These are phyloP conservation scores for Sphaerulina musiva DNA, from an alignment of 2,329 filamentous ascomycete species.

Conservation along the genomic window DNA sequence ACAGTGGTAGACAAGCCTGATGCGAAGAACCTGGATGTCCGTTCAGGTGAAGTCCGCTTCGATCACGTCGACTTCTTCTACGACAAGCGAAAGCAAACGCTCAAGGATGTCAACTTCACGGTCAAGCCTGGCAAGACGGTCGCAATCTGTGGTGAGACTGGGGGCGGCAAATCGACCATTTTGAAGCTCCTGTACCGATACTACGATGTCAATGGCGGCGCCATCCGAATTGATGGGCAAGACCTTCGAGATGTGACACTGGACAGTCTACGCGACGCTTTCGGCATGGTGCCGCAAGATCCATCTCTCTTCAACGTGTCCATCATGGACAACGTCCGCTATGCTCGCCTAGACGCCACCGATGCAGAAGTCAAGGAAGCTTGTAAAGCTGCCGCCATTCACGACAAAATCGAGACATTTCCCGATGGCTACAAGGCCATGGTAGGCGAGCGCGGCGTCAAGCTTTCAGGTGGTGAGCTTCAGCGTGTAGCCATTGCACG, in stretches of 20 bases:
- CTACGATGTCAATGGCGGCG: conserved; percentile 52
- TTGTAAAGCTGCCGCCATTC: conserved; percentile 56
- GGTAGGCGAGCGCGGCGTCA: conserved; percentile 71
- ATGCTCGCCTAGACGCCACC: conserved; percentile 55
- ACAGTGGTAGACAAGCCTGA: conserved; percentile 46
- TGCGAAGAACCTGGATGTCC: conserved; percentile 42
- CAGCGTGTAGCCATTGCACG: conserved; percentile 72
- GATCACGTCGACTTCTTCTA: conserved; percentile 52
- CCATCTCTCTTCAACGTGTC: conserved; percentile 58
- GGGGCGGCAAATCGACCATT: conserved; percentile 57
- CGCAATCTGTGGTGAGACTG: conserved; percentile 57
- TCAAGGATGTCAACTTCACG: conserved; percentile 46
- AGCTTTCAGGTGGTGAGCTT: conserved; percentile 77
- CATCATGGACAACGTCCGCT: conserved; percentile 59
- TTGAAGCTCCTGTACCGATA: conserved; percentile 56
- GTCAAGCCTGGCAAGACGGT: conserved; percentile 50
- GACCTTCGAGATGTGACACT: conserved; percentile 55
- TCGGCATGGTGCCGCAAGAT: conserved; percentile 61
- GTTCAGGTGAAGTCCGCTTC: conserved; percentile 48
- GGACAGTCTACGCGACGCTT: conserved; percentile 50
- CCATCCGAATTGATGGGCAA: conserved; percentile 53
- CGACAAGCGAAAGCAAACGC: conserved; percentile 46
- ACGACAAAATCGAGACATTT: conserved; percentile 58
- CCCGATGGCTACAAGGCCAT: conserved; percentile 63
- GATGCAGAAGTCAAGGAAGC: conserved; percentile 56